Percentiles rank a stretch among this genome's conserved stretches.
Conservation (phyloP, 805 yeast genomes). For the Ogataea paradorogensis region DNA sequence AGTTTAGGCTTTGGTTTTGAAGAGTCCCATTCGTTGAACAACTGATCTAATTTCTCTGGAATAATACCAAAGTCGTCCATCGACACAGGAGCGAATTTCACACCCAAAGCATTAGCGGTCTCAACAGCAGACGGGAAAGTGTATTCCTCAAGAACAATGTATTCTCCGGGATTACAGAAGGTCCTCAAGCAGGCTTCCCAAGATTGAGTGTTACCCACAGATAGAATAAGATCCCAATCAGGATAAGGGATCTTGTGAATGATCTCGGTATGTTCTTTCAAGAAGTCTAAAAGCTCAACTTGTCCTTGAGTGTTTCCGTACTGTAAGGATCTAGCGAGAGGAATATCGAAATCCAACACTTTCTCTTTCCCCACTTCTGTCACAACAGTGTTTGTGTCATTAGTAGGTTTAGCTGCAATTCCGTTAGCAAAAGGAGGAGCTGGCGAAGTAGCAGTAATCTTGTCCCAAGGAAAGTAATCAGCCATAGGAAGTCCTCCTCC, state of each 20-base stretch:
- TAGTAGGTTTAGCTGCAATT: constrained; percentile 58
- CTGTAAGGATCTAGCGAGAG: constrained; percentile 83
- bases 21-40: constrained; percentile 58
- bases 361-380: constrained; percentile 39
- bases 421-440: constrained; percentile 78
- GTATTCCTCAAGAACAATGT: constrained; percentile 72
- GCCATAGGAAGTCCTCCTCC: constrained; percentile 96
- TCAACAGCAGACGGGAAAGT: constrained; percentile 74
- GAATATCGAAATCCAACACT: constrained; percentile 56
- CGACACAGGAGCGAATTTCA: constrained; percentile 60
- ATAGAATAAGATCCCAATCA: constrained; percentile 71
- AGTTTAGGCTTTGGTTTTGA: constrained; percentile 70
- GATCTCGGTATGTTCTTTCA: constrained; percentile 70
- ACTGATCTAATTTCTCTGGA: constrained; percentile 52
- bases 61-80: constrained; percentile 66
- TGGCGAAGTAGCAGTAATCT: constrained; percentile 66
- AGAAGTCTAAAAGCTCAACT: constrained; percentile 60
- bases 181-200: constrained; percentile 83
- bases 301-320: constrained; percentile 87
- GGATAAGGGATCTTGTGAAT: constrained; percentile 51
- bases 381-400: constrained; percentile 36
- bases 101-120: constrained; percentile 60
- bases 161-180: constrained; percentile 55
- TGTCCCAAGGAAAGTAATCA: constrained; percentile 90
- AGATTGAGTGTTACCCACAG: constrained; percentile 87